These are phyloP conservation scores for Brachypodium distachyon DNA, from an alignment of 202 grass and related monocot species.

Conservation along the genomic window DNA sequence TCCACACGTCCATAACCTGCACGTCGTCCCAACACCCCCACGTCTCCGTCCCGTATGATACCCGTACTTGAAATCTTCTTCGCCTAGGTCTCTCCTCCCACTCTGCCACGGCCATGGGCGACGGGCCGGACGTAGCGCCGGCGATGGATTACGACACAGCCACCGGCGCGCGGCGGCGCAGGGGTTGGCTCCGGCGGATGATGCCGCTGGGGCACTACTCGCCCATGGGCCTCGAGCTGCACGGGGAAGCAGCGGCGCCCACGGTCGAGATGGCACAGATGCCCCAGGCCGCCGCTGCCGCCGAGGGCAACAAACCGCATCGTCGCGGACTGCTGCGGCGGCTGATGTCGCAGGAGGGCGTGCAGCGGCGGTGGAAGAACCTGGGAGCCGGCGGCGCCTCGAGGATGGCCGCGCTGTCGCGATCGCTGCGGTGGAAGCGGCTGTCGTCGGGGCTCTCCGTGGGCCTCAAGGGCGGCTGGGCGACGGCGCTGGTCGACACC, in stretches of 20 bases:
- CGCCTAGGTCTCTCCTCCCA: neutral
- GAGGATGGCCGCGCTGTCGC: conserved; percentile 23
- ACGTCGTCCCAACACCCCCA: conserved; percentile 9
- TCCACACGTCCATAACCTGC: neutral
- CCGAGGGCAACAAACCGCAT: neutral
- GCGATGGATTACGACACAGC: neutral
- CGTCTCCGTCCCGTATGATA: neutral
- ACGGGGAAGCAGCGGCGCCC: neutral
- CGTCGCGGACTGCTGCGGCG: conserved; percentile 7
- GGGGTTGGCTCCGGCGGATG: conserved; percentile 12
- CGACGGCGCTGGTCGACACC: conserved; percentile 27
- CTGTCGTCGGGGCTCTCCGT: conserved; percentile 1
- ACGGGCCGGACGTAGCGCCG: neutral
- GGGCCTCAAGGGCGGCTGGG: conserved; percentile 8
- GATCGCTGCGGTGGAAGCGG: conserved; percentile 23
- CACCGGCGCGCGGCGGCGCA: neutral
- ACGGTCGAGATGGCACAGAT: neutral
- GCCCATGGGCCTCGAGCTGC: neutral
- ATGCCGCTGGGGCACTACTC: neutral
- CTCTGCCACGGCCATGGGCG: neutral
- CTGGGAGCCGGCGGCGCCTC: neutral
- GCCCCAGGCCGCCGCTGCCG: too few relatives aligned
- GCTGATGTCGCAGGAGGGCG: neutral
- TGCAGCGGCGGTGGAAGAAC: neutral
- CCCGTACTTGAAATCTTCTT: neutral